These are phyloP conservation scores for Stylonectria norvegica DNA, from an alignment of 2,329 filamentous ascomycete genomes.

Conservation along the genomic window DNA sequence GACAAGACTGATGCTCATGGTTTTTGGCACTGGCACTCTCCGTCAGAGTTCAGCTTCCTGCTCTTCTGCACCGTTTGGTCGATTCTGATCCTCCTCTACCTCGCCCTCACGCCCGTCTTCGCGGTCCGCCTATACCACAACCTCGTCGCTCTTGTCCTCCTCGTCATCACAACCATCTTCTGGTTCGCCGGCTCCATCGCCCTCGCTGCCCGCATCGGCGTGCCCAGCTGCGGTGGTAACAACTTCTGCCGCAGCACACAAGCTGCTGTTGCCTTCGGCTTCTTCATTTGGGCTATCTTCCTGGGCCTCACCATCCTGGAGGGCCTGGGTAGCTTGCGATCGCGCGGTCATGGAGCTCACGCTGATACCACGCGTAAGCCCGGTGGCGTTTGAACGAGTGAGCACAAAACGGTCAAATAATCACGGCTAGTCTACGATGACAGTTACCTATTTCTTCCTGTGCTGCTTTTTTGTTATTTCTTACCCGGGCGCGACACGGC, in stretches of 20 bases:
- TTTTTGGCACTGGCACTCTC: conserved; percentile 33
- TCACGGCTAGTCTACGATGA: neutral
- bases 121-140: conserved; percentile 59
- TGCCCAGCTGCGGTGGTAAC: conserved; percentile 50
- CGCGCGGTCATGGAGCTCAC: conserved; percentile 34
- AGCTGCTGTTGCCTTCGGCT: conserved; percentile 63
- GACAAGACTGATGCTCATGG: conserved; percentile 36
- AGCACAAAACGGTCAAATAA: conserved; percentile 2
- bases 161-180: conserved; percentile 74
- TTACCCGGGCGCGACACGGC: conserved; percentile 18
- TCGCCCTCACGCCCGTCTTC: conserved; percentile 64
- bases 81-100: conserved; percentile 65
- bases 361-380: conserved; percentile 27
- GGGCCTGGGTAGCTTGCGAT: conserved; percentile 41
- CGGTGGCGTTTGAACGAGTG: conserved; percentile 4
- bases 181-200: conserved; percentile 88
- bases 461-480: neutral
- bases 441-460: conserved; percentile 6
- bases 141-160: conserved; percentile 62
- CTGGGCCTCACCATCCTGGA: conserved; percentile 47
- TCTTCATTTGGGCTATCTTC: conserved; percentile 58
- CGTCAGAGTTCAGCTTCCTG: conserved; percentile 68
- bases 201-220: conserved; percentile 62
- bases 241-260: conserved; percentile 58
- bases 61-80: conserved; percentile 79